Base-by-base conservation (phyloP, 2,329 filamentous ascomycete genomes). In the Arthrobotrys musiformis region DNA sequence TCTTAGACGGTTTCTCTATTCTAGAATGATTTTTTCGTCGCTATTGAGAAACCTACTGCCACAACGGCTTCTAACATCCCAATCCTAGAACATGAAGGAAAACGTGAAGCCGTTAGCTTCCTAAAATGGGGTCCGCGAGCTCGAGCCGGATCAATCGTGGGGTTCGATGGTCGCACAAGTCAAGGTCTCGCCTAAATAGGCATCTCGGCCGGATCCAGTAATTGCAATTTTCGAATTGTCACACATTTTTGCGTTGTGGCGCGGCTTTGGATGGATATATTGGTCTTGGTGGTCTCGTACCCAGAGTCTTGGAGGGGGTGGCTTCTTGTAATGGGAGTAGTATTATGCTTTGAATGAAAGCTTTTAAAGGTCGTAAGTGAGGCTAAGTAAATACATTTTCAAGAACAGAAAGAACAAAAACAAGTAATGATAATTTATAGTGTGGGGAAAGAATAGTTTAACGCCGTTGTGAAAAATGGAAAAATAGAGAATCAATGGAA, bases 351-450 rank as follows among this genome's bases (percentile, higher is more conserved):
- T 26, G 33, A 35, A 24, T 26, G 33, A 35, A 24, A 54, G 50
- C n/a, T 33, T 54, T 46, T 54, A 66, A 52, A 24, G 15, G 35
- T 44, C 56, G 13, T 61, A 61, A 63, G 13, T 61, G 44, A 63
- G 42, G 60, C 60, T 63, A 48, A 48, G 22, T 56, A 56, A 19
- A 48, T 46, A 63, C 60, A 63, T 44, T 63, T 63, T 63, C 6
- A 46, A 46, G 13, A 22, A 19, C 1, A 44, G 30, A 37, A 33
- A 0, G 48, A 13, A 63, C 3, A 56, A 67, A 40, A 68, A 44
- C 5, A 5, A 24, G 19, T 52, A 30, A 30, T 5, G 22, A 37
- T 37, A 30, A 8, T 56, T 44, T 42, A 13, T 17, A 19, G 4
- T 13, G 2, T 2, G 28, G n/a, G 19, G 6, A 15, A 44, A 42